Evolutionary conservation across 495 filamentous ascomycete genomes (phyloP).

Genomic region (Penicillium fimorum): DNA sequence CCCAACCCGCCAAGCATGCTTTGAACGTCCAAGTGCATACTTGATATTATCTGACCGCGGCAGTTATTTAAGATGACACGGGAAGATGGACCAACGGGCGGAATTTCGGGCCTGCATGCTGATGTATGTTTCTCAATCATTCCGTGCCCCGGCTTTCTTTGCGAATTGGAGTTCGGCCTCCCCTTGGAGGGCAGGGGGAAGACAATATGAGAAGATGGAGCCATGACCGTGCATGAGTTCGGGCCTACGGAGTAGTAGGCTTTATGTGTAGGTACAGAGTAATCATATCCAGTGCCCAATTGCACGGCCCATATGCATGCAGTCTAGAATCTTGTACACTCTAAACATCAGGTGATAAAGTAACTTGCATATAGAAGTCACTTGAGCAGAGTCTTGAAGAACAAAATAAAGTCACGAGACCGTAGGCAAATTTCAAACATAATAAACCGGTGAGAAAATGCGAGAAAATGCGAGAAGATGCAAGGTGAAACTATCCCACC

Average conservation of each 20-base stretch:
- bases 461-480: background rate
- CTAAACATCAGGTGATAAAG: background rate
- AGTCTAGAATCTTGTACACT: slow-evolving; percentile 1
- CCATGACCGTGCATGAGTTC: slow-evolving; percentile 13
- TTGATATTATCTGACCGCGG: slow-evolving; percentile 3
- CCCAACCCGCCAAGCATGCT: slow-evolving; percentile 7
- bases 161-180: background rate
- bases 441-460: slow-evolving; percentile 2
- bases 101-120: background rate
- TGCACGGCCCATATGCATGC: background rate
- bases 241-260: background rate
- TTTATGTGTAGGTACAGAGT: background rate
- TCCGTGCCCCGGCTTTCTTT: slow-evolving; percentile 5
- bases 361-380: slow-evolving; percentile 3
- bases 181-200: background rate
- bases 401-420: background rate
- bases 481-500: slow-evolving; percentile 4
- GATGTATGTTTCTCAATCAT: background rate
- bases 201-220: background rate
- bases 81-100: background rate
- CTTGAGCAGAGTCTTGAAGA: background rate
- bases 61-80: background rate
- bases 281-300: slow-evolving; percentile 4
- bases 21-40: slow-evolving; percentile 3
- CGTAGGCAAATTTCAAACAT: slow-evolving; percentile 3